Evolutionary conservation across 2,329 filamentous ascomycete species (phyloP).

Genomic region (Ophiosphaerella korrae): DNA sequence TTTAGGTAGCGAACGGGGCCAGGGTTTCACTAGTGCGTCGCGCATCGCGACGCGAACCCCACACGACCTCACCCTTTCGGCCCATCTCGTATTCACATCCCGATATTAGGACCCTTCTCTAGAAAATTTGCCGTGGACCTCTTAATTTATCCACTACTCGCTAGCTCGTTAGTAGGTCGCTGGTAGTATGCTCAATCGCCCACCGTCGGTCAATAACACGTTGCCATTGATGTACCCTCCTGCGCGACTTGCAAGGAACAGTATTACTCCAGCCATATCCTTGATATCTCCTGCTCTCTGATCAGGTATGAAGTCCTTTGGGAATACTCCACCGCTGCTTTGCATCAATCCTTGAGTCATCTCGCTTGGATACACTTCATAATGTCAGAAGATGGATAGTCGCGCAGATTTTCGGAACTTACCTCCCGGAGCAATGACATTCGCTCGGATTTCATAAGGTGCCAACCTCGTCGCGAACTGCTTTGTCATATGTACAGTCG

Average conservation of each 20-base stretch:
- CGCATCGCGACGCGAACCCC: no score
- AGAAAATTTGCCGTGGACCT: no score
- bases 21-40: no score
- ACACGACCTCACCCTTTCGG: no score
- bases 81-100: no score
- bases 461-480: constrained; percentile 50
- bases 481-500: constrained; percentile 51
- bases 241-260: constrained; percentile 57
- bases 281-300: constrained; percentile 55
- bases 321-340: not conserved
- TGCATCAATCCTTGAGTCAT: constrained; percentile 2
- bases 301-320: constrained; percentile 4
- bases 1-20: no score
- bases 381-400: not conserved
- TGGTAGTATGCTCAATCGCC: constrained; percentile 36
- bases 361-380: constrained; percentile 8
- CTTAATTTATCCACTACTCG: no score
- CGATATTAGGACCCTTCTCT: no score
- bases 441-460: constrained; percentile 52
- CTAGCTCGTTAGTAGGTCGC: constrained; percentile 23
- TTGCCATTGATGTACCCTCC: constrained; percentile 60
- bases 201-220: constrained; percentile 53
- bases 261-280: constrained; percentile 55
- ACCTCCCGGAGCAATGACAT: constrained; percentile 50
- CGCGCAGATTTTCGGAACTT: constrained; percentile 15